Evolutionary conservation across 2,329 filamentous ascomycete species (phyloP).

Genomic region (Fusarium chaquense): DNA sequence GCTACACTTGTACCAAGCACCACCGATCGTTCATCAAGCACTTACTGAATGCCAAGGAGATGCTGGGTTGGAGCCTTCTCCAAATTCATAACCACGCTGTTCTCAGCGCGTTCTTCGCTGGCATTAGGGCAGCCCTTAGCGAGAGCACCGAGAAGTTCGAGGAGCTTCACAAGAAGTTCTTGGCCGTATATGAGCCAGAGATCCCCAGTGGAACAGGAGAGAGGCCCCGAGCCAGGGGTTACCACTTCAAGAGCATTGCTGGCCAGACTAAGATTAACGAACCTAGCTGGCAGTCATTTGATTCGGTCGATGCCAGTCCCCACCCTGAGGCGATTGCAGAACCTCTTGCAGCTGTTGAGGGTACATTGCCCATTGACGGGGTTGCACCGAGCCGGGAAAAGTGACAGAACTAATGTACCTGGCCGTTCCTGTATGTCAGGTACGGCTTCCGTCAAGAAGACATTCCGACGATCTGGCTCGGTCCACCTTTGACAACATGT

Average conservation of each 20-base stretch:
- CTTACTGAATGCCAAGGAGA: slow-evolving; percentile 89
- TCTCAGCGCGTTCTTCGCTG: slow-evolving; percentile 78
- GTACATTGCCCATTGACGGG: slow-evolving; percentile 60
- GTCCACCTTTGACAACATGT: slow-evolving; percentile 27
- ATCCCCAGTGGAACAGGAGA: slow-evolving; percentile 81
- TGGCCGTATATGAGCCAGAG: slow-evolving; percentile 71
- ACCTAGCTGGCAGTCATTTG: slow-evolving; percentile 72
- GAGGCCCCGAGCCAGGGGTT: slow-evolving; percentile 83
- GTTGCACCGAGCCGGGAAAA: slow-evolving; percentile 66
- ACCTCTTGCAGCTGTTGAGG: slow-evolving; percentile 50
- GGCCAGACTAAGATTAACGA: slow-evolving; percentile 76
- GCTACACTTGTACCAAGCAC: slow-evolving; percentile 86
- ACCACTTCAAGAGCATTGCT: slow-evolving; percentile 80
- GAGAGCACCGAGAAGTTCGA: slow-evolving; percentile 71
- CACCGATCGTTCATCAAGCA: slow-evolving; percentile 91
- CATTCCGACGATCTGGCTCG: slow-evolving; percentile 26
- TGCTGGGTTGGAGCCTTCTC: slow-evolving; percentile 94
- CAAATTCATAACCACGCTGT: slow-evolving; percentile 91
- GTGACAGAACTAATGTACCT: slow-evolving; percentile 51
- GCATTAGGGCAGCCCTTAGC: slow-evolving; percentile 73
- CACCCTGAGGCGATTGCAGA: slow-evolving; percentile 35
- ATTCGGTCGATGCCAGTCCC: slow-evolving; percentile 37
- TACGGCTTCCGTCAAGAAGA: slow-evolving; percentile 16
- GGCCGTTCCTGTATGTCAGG: slow-evolving; percentile 36
- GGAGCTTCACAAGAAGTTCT: slow-evolving; percentile 58